These are phyloP conservation scores for Paramecium octaurelia DNA, from an alignment of 73 alveolate genomes.

Conservation along the genomic window DNA sequence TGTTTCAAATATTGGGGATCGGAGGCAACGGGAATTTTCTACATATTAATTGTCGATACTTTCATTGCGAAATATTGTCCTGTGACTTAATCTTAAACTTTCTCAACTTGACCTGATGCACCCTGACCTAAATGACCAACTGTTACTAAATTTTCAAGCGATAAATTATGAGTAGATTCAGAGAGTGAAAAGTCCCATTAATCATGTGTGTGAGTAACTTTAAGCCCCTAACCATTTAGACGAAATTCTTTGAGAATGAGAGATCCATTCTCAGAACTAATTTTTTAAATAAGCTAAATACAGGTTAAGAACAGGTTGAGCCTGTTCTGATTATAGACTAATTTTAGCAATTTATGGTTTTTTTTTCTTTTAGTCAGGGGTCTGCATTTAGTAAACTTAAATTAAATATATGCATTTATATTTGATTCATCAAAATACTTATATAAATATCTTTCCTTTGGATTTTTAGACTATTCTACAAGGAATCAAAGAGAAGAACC, in stretches of 20 bases:
- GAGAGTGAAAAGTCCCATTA: slow-evolving; percentile 6
- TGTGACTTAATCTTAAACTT: slow-evolving; percentile 8
- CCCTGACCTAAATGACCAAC: slow-evolving; percentile 9
- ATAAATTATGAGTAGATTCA: neutral
- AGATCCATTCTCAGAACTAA: slow-evolving; percentile 47
- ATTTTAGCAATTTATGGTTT: neutral
- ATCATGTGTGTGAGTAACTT: neutral
- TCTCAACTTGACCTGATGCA: slow-evolving; percentile 46
- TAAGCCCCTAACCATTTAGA: neutral
- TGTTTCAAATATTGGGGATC: slow-evolving; percentile 25
- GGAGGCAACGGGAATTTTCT: slow-evolving; percentile 42
- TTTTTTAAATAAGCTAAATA: neutral
- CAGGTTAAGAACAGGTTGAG: slow-evolving; percentile 21
- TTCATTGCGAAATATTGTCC: slow-evolving; percentile 24
- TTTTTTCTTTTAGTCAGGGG: neutral
- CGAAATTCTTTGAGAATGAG: slow-evolving; percentile 13
- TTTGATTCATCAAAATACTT: neutral
- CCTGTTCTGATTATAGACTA: neutral
- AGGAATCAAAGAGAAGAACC: neutral
- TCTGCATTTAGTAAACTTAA: neutral
- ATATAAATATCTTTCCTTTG: neutral
- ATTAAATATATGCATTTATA: neutral
- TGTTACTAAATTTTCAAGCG: neutral
- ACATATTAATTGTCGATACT: neutral
- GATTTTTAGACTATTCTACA: neutral